Conservation (phyloP, 805 yeast species). For the Suhomyces pyralidae region DNA sequence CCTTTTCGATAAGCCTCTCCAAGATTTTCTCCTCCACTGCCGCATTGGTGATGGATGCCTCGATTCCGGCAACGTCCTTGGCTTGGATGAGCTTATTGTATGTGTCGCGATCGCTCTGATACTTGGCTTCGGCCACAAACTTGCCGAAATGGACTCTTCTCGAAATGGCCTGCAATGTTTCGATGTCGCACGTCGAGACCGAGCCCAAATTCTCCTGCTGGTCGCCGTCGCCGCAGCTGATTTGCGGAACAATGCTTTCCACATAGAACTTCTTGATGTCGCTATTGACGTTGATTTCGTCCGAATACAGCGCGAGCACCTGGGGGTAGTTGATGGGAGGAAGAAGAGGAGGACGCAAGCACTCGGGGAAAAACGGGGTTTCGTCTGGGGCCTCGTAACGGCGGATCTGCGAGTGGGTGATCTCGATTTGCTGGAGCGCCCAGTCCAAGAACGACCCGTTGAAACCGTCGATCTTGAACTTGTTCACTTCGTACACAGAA, state of each 20-base stretch:
- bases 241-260: slow-evolving; percentile 67
- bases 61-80: slow-evolving; percentile 69
- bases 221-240: slow-evolving; percentile 65
- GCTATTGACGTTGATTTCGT: slow-evolving; percentile 71
- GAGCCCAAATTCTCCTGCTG: slow-evolving; percentile 87
- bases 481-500: slow-evolving; percentile 63
- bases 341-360: slow-evolving; percentile 63
- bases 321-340: slow-evolving; percentile 80
- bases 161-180: slow-evolving; percentile 80
- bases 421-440: slow-evolving; percentile 74
- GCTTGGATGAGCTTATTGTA: slow-evolving; percentile 64
- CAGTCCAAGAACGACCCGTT: slow-evolving; percentile 85
- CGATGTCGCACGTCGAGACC: slow-evolving; percentile 80
- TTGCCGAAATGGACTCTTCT: slow-evolving; percentile 95
- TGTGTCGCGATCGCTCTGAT: slow-evolving; percentile 58
- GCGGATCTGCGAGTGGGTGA: slow-evolving; percentile 63
- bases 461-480: slow-evolving; percentile 60
- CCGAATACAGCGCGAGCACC: slow-evolving; percentile 69
- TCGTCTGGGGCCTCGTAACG: slow-evolving; percentile 95
- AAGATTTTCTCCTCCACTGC: slow-evolving; percentile 85
- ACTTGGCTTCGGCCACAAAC: slow-evolving; percentile 96
- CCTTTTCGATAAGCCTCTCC: slow-evolving; percentile 74
- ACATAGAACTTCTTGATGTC: slow-evolving; percentile 69
- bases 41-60: slow-evolving; percentile 76
- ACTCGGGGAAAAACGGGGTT: slow-evolving; percentile 77